Evolutionary conservation across 371 early-diverging fungal genomes (phyloP), one percentile per base, ranked within the genome.

Genomic region (Syncephalis fuscata): DNA sequence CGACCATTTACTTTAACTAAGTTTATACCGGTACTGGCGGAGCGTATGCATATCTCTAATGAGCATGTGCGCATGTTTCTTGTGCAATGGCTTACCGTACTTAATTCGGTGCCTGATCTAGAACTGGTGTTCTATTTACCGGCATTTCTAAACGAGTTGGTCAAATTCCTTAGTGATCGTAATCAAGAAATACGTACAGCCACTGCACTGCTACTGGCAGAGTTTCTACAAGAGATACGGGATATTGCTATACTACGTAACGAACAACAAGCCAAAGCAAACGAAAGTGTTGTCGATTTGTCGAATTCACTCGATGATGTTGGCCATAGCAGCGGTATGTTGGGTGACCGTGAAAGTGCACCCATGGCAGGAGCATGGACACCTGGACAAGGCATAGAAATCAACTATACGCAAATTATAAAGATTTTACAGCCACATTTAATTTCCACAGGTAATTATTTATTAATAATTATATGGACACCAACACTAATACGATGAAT

Each of bases 71-170:
- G 95, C n/a, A 78, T 79, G 47, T 94, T 87, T 56, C 68, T 94
- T 16, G 85, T 94, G 9, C 78, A 82, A 38, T 94, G 95, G 95
- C 80, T 94, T 46, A 66, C 74, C 9, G 80, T 89, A 0, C 61
- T 94, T 27, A 84, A 88, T 54, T 78, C 86, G 0, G 78, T 93
- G 8, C 95, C 93, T 0, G 91, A 89, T 36, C 61, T 93, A 9
- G 92, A 92, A 52, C 62, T 94, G 32, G 77, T 93, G 2, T 71
- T 73, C 0, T 85, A 77, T 56, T 59, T 94, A 5, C 92, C 92
- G 2, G 80, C 80, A 42, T 93, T 92, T 51, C 62, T 94, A 45
- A 89, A 87, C 54, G 90, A 90, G 0, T 65, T 93, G 22, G 62
- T 94, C 27, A 62, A 67, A 8, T 92, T 86, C 50, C 63, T 93